A percentile compares a stretch with the other conserved stretches of the same genome.
Evolutionary conservation across 176 grass and related monocot genomes (phyloP).

Genomic region (Guadua angustifolia): DNA sequence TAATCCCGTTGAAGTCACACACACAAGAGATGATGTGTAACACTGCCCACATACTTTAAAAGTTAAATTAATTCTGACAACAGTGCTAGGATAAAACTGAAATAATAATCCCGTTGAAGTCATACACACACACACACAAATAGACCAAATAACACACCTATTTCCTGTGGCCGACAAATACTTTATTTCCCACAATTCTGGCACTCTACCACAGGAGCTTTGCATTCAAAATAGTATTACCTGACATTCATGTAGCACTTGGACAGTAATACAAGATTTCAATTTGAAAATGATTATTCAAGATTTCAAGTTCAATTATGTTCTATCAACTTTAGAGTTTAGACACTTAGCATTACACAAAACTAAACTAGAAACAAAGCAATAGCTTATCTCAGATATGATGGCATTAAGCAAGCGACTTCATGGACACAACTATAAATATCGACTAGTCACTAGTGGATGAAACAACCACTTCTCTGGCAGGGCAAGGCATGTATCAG

Average conservation of each 20-base stretch:
- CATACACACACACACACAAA: not conserved
- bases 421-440: slow-evolving; percentile 51
- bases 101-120: not conserved
- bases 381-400: not conserved
- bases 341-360: not conserved
- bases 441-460: slow-evolving; percentile 10
- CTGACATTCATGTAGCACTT: not conserved
- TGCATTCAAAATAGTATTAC: not conserved
- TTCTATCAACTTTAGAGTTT: not conserved
- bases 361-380: too few species aligned
- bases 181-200: not conserved
- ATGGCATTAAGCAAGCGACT: slow-evolving; percentile 30
- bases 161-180: not conserved
- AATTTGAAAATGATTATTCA: not conserved
- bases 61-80: too few species aligned
- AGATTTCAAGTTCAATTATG: slow-evolving; percentile 3
- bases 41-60: too few species aligned
- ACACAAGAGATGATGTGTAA: too few species aligned
- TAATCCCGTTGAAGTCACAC: too few species aligned
- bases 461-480: slow-evolving; percentile 47
- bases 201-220: not conserved
- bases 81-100: slow-evolving; percentile 15
- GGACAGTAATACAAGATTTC: not conserved
- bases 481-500: slow-evolving; percentile 16
- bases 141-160: not conserved